Evolutionary conservation across 495 filamentous ascomycete genomes (phyloP).

Genomic region (Glutinoglossum americanum): DNA sequence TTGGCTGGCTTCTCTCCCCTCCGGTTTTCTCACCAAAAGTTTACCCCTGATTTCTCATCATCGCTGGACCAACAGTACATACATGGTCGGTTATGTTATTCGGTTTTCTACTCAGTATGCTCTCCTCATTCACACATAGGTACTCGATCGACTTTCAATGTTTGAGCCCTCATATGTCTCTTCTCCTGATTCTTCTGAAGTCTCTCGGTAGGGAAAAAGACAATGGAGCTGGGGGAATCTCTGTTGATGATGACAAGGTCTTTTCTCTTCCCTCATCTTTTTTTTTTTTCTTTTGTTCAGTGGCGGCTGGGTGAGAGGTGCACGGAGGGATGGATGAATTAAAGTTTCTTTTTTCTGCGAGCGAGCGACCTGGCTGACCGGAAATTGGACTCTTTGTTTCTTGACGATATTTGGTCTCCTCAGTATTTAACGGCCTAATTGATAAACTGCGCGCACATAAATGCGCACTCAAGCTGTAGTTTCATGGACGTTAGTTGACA

Average conservation of each 20-base stretch:
- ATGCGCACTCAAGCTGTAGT: neutral
- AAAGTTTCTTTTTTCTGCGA: neutral
- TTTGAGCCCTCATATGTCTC: neutral
- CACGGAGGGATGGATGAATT: neutral
- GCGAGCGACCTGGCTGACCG: neutral
- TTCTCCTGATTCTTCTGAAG: neutral
- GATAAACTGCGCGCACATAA: neutral
- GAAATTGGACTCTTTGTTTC: neutral
- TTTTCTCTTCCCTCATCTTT: neutral
- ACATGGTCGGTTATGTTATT: neutral
- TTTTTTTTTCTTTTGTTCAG: neutral
- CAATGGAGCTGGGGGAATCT: neutral
- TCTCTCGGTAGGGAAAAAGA: neutral
- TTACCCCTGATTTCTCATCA: neutral
- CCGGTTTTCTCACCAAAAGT: neutral
- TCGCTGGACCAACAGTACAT: neutral
- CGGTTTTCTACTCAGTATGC: neutral
- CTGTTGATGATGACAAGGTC: neutral
- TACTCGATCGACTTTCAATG: neutral
- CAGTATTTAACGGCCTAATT: constrained; percentile 1
- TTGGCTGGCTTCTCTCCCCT: neutral
- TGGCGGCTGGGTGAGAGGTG: neutral
- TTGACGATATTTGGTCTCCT: neutral
- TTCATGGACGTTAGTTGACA: neutral
- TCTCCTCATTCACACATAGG: neutral